Base-by-base conservation (phyloP, 805 yeast genomes). In the Wickerhamomyces alni region DNA sequence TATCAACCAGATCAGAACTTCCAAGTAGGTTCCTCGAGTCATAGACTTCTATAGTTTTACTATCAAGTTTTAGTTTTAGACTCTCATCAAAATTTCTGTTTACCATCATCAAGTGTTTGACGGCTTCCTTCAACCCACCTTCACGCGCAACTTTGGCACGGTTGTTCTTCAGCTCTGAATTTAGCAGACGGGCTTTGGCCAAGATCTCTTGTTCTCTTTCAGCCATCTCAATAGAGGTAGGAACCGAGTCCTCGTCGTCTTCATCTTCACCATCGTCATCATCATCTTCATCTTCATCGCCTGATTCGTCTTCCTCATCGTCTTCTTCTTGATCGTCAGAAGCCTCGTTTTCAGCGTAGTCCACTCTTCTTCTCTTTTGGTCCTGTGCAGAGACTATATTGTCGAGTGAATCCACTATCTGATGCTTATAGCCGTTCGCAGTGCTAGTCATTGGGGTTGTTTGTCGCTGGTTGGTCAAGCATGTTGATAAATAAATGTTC, bases 11-110 rank as follows among this genome's bases (percentile, higher is more conserved):
- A 41, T 72, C 73, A 28, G 85, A 72, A 10, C 82, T 72, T 43
- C 72, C 77, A 24, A 67, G 65, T 48, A 84, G 66, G 5, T 82
- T 77, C 40, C 76, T 76, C 1, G 91, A 70, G 57, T 84, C 94
- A 41, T 74, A 70, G 0, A 86, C 84, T 24, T 72, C 67, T 9
- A 72, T 48, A 2, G 58, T 58, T 44, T 66, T 70, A 38, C 57
- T 62, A 11, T 59, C 53, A 5, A 65, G 39, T 16, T 60, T 53
- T 33, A 63, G 61, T 7, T 56, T 59, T 26, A 65, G 67, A 2
- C 74, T 66, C 22, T 62, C 59, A 1, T 62, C 55, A 44, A 75
- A 80, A 16, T 77, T 55, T 1, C 53, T 52, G 44, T 80, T 75
- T 7, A 74, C 69, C n/a, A 60, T 62, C 3, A 56, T 50, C 31